Conservation (phyloP, 2,329 filamentous ascomycete species). For the Diaporthe sp. region DNA sequence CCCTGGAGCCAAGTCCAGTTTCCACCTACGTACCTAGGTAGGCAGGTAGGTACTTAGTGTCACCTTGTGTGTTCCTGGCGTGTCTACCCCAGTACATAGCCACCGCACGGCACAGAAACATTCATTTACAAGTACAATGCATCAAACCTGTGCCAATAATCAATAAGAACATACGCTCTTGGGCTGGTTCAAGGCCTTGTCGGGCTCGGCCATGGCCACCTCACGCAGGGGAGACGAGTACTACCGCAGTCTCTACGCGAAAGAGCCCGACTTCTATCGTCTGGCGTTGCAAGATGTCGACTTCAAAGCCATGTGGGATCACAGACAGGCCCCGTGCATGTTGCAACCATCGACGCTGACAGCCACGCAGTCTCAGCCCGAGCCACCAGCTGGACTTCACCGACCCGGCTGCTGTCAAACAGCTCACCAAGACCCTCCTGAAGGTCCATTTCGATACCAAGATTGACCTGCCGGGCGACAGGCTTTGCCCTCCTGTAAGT, state of each 20-base stretch:
- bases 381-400: slow-evolving; percentile 80
- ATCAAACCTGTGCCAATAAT: neutral
- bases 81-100: neutral
- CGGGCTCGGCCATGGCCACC: slow-evolving; percentile 26
- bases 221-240: slow-evolving; percentile 44
- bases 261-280: slow-evolving; percentile 58
- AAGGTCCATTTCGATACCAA: slow-evolving; percentile 80
- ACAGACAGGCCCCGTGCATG: neutral
- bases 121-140: neutral
- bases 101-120: neutral
- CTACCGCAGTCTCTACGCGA: slow-evolving; percentile 57
- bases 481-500: slow-evolving; percentile 86
- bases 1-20: neutral
- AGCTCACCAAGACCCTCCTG: slow-evolving; percentile 84
- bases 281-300: slow-evolving; percentile 57
- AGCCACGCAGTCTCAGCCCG: slow-evolving; percentile 50
- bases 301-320: slow-evolving; percentile 58
- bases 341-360: slow-evolving; percentile 17
- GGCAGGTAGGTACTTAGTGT: no score
- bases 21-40: neutral
- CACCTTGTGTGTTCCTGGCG: neutral
- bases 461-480: slow-evolving; percentile 79
- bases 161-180: neutral
- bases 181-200: neutral
- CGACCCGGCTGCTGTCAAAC: slow-evolving; percentile 81